Evolutionary conservation across 805 yeast species (phyloP).

Genomic region (Suhomyces xylopsoci): DNA sequence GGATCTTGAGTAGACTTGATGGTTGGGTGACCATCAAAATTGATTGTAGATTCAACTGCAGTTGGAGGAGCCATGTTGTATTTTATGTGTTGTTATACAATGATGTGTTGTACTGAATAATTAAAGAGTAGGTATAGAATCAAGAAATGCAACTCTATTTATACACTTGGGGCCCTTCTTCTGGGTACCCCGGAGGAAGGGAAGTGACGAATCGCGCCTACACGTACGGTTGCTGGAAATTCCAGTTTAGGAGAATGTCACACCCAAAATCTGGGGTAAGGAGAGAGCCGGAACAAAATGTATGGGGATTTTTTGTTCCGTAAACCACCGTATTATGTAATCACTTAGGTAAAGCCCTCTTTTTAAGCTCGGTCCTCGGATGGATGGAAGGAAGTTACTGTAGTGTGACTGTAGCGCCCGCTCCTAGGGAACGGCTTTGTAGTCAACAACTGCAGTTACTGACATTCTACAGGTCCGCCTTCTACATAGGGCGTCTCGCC

Average conservation of each 20-base stretch:
- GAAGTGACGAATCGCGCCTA: not conserved
- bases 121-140: not conserved
- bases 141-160: not conserved
- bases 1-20: constrained; percentile 41
- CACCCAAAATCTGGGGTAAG: constrained; percentile 22
- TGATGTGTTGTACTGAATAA: not conserved
- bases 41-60: constrained; percentile 44
- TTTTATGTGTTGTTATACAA: not conserved
- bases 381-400: not conserved
- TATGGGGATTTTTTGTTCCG: constrained; percentile 6
- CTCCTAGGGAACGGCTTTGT: not conserved
- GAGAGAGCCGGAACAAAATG: constrained; percentile 12
- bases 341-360: constrained; percentile 4
- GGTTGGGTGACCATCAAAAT: constrained; percentile 39
- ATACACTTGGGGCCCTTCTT: not conserved
- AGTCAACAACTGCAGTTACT: not conserved
- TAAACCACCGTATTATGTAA: constrained; percentile 5
- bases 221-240: constrained; percentile 1
- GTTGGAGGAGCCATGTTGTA: constrained; percentile 41
- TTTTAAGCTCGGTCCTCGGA: not conserved
- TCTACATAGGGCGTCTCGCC: not conserved
- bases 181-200: constrained; percentile 7
- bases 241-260: not conserved
- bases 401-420: constrained; percentile 3
- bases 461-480: not conserved